Evolutionary conservation across 2,329 filamentous ascomycete genomes (phyloP), one percentile per base, ranked within the genome.

Genomic region (Ciborinia camelliae): DNA sequence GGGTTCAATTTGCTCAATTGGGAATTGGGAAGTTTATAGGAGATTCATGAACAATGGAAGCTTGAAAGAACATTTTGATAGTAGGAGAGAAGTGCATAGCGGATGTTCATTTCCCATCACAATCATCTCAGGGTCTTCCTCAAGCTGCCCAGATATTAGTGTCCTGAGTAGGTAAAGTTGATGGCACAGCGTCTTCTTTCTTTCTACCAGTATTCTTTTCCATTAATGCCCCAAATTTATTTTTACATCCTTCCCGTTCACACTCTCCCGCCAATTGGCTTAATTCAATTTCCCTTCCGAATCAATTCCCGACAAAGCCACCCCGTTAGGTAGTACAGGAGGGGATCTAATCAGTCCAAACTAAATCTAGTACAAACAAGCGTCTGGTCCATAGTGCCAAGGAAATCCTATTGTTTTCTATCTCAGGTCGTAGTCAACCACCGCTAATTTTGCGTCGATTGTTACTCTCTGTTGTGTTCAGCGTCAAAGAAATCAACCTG

Each of bases 41-140:
- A 58, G 18, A 23, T 58, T 45, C 39, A 35, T 23, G 41, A 23
- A 32, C 54, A 58, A 58, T 58, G 39, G 54, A 58, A 58, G 54
- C 8, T 58, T 32, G 28, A 23, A 47, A 15, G 54, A 47, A 15
- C 7, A 39, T 58, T 45, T 58, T n/a, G n/a, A n/a, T n/a, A n/a
- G 15, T 28, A 23, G 26, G 39, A 28, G n/a, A 28, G 12, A 23
- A 26, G 48, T 54, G 20, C 23, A 41, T 47, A 23, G 55, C 30
- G 55, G 55, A 26, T 59, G 30, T 47, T 59, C 28, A 59, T 59
- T 59, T 59, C 55, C 43, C 28, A 26, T 7, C 39, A 35, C 10
- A 10, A 23, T 39, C 28, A 26, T 26, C 35, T 47, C 23, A 23
- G 43, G 10, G 14, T 47, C 43, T 26, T 23, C 23, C 23, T 5